Evolutionary conservation across 768 basidiomycete species (phyloP).

Genomic region (Podaxis sp.): DNA sequence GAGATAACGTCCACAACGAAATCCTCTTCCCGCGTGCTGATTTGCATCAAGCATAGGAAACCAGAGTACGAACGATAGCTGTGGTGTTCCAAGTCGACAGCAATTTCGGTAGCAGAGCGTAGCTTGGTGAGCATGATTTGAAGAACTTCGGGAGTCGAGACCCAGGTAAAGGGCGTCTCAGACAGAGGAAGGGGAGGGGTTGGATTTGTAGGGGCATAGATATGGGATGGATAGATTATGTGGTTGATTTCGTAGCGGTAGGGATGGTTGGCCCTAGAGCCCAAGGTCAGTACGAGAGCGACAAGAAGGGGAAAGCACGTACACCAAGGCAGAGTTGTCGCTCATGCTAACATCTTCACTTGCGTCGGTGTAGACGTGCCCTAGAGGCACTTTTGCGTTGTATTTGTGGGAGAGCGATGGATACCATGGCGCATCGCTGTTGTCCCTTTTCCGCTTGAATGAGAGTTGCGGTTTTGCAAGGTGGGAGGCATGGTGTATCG

Average conservation of each 20-base stretch:
- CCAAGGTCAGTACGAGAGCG: background rate
- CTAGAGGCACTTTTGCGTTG: slow-evolving; percentile 83
- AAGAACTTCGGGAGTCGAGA: slow-evolving; percentile 59
- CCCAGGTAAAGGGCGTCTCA: slow-evolving; percentile 67
- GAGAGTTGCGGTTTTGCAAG: slow-evolving; percentile 79
- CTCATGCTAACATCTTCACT: slow-evolving; percentile 23
- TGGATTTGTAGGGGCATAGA: slow-evolving; percentile 52
- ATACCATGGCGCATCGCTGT: slow-evolving; percentile 62
- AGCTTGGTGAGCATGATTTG: slow-evolving; percentile 67
- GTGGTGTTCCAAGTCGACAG: slow-evolving; percentile 95
- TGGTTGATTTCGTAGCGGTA: slow-evolving; percentile 86
- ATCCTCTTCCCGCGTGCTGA: slow-evolving; percentile 81
- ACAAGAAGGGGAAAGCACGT: slow-evolving; percentile 16
- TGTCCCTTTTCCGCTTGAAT: slow-evolving; percentile 60
- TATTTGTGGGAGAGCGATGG: slow-evolving; percentile 76
- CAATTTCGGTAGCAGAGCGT: slow-evolving; percentile 71
- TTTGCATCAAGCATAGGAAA: slow-evolving; percentile 92
- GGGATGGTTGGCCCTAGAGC: slow-evolving; percentile 55
- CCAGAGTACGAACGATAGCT: slow-evolving; percentile 81
- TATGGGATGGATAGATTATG: slow-evolving; percentile 65
- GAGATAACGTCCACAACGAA: slow-evolving; percentile 84
- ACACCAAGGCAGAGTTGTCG: slow-evolving; percentile 28
- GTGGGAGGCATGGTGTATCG: slow-evolving; percentile 71
- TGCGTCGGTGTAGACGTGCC: slow-evolving; percentile 47
- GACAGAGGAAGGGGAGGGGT: slow-evolving; percentile 59